A percentile compares a stretch with the other conserved stretches of the same genome.
phyloP scores from a whole-genome alignment of 2,329 filamentous ascomycete species.

The Coleophoma crateriformis region DNA sequence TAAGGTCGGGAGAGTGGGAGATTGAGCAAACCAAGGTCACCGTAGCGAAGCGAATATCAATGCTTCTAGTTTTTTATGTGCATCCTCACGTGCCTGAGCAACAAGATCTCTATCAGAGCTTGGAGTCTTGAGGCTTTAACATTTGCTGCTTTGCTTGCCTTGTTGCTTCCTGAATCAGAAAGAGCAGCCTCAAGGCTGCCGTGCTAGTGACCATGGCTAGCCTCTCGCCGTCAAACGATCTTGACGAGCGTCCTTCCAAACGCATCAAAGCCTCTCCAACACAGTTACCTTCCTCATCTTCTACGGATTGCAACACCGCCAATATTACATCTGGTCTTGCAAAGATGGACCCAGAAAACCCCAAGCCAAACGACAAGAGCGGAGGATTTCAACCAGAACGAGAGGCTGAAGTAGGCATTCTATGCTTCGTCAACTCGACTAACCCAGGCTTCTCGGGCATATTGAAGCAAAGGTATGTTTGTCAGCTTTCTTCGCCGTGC shows the following conservation, averaged over 20 bases:
- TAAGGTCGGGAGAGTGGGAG: no score
- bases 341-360: not conserved
- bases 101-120: no score
- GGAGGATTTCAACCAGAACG: slow-evolving; percentile 6
- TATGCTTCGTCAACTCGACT: slow-evolving; percentile 53
- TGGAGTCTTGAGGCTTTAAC: no score
- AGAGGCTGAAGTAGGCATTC: slow-evolving; percentile 49
- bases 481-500: not conserved
- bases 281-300: not conserved
- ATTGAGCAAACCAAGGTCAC: no score
- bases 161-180: no score
- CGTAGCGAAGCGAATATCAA: no score
- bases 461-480: slow-evolving; percentile 57
- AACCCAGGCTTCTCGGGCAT: slow-evolving; percentile 56
- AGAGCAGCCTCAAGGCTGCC: no score
- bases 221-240: not conserved
- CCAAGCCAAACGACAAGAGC: not conserved
- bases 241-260: slow-evolving; percentile 5
- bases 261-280: slow-evolving; percentile 3
- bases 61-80: no score
- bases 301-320: not conserved
- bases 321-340: not conserved
- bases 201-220: not conserved
- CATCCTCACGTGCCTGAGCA: no score
- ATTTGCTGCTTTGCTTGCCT: no score